Percentiles rank a stretch among this genome's conserved stretches.
Evolutionary conservation across 2,329 filamentous ascomycete species (phyloP).

Genomic region (Venturia aucupariae): DNA sequence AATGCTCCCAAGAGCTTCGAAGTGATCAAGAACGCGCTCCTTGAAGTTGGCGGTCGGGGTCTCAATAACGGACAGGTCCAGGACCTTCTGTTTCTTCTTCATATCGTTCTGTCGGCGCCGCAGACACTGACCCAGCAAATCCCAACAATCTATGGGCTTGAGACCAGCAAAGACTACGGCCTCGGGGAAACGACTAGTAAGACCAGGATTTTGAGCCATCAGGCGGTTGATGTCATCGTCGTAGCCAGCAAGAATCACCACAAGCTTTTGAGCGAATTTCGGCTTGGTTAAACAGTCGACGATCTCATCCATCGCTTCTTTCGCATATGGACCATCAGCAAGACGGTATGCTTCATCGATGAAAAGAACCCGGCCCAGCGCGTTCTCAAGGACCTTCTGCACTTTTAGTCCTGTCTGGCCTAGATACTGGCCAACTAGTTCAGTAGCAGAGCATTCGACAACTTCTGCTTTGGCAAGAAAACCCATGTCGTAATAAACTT

Average conservation of each 20-base stretch:
- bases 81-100: slow-evolving; percentile 18
- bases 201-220: slow-evolving; percentile 51
- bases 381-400: slow-evolving; percentile 48
- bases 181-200: slow-evolving; percentile 58
- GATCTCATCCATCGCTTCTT: slow-evolving; percentile 45
- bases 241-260: slow-evolving; percentile 63
- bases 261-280: slow-evolving; percentile 48
- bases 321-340: slow-evolving; percentile 46
- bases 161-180: slow-evolving; percentile 45
- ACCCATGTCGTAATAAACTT: slow-evolving; percentile 67
- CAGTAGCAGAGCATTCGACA: slow-evolving; percentile 56
- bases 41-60: slow-evolving; percentile 18
- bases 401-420: slow-evolving; percentile 64
- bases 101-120: slow-evolving; percentile 15
- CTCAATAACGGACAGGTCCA: slow-evolving; percentile 23
- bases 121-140: slow-evolving; percentile 32
- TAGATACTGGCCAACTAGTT: slow-evolving; percentile 59
- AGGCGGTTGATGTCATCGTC: slow-evolving; percentile 56
- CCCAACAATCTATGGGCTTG: slow-evolving; percentile 22
- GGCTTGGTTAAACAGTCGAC: slow-evolving; percentile 47
- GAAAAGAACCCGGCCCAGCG: slow-evolving; percentile 58
- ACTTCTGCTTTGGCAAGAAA: slow-evolving; percentile 53
- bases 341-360: slow-evolving; percentile 66
- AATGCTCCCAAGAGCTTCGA: slow-evolving; percentile 34
- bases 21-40: slow-evolving; percentile 22